Evolutionary conservation across 768 basidiomycete genomes (phyloP).

Genomic region (Strobilomyces echinocephalus): DNA sequence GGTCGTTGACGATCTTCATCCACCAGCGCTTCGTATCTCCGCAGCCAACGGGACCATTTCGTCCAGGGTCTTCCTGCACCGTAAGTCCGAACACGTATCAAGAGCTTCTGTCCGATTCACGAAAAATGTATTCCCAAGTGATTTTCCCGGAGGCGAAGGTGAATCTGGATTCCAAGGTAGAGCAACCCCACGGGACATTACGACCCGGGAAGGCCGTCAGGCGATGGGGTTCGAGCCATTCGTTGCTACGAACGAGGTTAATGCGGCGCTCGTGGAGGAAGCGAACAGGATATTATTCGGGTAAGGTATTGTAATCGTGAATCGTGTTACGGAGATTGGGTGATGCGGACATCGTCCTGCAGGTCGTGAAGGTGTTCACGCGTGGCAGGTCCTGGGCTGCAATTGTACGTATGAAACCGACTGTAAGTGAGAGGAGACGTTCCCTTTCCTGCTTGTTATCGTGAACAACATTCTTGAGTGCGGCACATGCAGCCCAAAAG

Average conservation of each 20-base stretch:
- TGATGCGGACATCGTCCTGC: neutral
- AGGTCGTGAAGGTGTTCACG: neutral
- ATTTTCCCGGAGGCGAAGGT: constrained; percentile 50
- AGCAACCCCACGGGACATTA: constrained; percentile 32
- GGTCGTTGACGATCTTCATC: neutral
- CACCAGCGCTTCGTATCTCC: constrained; percentile 43
- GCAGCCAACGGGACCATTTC: constrained; percentile 46
- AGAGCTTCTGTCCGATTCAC: neutral
- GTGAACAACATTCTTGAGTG: too few relatives aligned
- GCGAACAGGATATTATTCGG: constrained; percentile 26
- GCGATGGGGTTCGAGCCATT: constrained; percentile 43
- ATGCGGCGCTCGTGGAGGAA: constrained; percentile 20
- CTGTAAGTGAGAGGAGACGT: too few relatives aligned
- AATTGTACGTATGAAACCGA: too few relatives aligned
- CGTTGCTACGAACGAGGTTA: constrained; percentile 5
- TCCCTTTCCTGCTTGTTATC: too few relatives aligned
- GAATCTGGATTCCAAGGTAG: constrained; percentile 43
- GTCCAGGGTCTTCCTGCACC: constrained; percentile 45
- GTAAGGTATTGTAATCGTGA: neutral
- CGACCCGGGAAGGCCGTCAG: constrained; percentile 32
- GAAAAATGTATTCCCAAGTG: constrained; percentile 26
- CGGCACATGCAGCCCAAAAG: too few relatives aligned
- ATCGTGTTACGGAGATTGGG: neutral
- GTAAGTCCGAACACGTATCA: constrained; percentile 27
- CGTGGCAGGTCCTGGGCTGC: too few relatives aligned